These are phyloP conservation scores for Tolypocladium tropicale DNA, from an alignment of 2,329 filamentous ascomycete genomes.

Conservation along the genomic window DNA sequence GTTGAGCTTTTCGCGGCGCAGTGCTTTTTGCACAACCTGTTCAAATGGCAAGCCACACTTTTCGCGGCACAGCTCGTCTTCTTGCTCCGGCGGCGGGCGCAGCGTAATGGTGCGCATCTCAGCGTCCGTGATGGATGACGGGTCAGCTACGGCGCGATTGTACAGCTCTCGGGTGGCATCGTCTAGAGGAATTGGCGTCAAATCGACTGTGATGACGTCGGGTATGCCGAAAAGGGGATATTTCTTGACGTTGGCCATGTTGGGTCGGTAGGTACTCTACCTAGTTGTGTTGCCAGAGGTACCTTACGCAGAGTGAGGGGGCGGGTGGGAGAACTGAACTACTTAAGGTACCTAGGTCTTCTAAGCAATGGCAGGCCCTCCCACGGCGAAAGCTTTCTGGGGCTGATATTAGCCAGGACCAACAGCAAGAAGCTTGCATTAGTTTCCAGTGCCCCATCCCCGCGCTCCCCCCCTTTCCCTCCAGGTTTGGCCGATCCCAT, in stretches of 20 bases:
- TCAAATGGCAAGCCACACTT: not conserved
- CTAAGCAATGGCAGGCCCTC: too few species aligned
- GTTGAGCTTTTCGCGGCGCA: not conserved
- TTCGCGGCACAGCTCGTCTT: slow-evolving; percentile 1
- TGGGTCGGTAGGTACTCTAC: too few species aligned
- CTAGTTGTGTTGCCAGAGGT: not conserved
- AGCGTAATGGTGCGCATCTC: slow-evolving; percentile 1
- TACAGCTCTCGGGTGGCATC: not conserved
- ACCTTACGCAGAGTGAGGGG: not conserved
- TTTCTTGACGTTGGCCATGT: not conserved
- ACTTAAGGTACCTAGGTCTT: too few species aligned
- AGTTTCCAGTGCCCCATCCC: too few species aligned
- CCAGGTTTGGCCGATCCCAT: too few species aligned
- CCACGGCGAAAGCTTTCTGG: too few species aligned
- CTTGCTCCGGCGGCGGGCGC: not conserved
- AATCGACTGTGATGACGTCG: not conserved
- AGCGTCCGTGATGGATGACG: slow-evolving; percentile 1
- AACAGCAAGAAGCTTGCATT: too few species aligned
- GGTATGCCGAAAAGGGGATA: slow-evolving; percentile 1
- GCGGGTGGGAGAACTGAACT: not conserved
- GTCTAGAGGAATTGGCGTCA: not conserved
- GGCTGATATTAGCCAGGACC: too few species aligned
- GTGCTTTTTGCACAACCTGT: not conserved
- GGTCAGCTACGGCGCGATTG: not conserved
- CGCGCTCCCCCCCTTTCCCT: too few species aligned